phyloP scores from a whole-genome alignment of 257 asterid species.

The Capsicum chinense region DNA sequence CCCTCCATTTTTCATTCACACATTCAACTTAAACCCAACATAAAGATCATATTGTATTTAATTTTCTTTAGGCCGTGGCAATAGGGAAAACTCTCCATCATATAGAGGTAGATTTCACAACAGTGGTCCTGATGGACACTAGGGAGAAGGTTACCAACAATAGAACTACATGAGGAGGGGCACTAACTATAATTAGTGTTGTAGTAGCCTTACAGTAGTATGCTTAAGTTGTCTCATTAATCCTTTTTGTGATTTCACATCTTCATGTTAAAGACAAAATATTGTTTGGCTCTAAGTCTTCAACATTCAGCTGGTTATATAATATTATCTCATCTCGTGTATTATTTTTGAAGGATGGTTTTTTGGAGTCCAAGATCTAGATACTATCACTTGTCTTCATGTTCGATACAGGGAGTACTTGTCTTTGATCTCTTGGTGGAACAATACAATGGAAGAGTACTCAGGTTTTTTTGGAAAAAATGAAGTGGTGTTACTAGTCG shows the following conservation, averaged over 20 bases:
- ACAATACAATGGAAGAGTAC: no score
- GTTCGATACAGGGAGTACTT: not conserved
- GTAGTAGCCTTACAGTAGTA: no score
- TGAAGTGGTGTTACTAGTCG: not conserved
- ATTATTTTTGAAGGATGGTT: not conserved
- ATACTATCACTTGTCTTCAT: not conserved
- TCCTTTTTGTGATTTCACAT: not conserved
- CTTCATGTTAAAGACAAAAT: not conserved
- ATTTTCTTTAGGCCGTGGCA: slow-evolving; percentile 38
- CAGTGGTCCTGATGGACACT: not conserved
- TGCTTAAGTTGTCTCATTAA: not conserved
- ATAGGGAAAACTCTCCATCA: slow-evolving; percentile 41
- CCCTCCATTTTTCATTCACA: no score
- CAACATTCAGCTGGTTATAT: not conserved
- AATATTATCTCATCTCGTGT: not conserved
- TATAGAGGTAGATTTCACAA: slow-evolving; percentile 33
- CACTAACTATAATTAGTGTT: not conserved
- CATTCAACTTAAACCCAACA: no score
- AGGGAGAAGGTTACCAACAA: not conserved
- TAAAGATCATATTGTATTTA: not conserved
- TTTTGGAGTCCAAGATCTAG: not conserved
- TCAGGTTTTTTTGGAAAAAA: not conserved
- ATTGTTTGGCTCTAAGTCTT: not conserved
- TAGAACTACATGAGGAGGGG: slow-evolving; percentile 14
- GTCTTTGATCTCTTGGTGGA: not conserved